Conservation (phyloP, 768 basidiomycete genomes). For the Mycena amicta region DNA sequence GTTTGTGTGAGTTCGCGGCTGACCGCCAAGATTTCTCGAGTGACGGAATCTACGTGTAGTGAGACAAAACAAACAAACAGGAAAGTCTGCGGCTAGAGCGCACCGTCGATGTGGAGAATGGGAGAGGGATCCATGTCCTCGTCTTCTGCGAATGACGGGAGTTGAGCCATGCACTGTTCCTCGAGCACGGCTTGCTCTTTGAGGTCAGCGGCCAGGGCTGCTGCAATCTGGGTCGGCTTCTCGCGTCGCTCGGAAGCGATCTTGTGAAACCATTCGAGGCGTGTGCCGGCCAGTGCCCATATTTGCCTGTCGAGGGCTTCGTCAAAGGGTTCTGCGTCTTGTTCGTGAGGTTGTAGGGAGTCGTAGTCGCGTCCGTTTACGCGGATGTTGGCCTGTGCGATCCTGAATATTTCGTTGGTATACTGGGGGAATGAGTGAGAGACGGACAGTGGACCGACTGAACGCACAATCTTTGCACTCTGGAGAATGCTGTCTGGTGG, state of each 20-base stretch:
- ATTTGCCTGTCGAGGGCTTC: constrained; percentile 83
- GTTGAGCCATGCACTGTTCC: constrained; percentile 26
- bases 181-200: constrained; percentile 36
- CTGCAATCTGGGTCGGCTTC: constrained; percentile 56
- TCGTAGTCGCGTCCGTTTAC: constrained; percentile 81
- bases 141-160: constrained; percentile 4
- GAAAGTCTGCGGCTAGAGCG: constrained; percentile 10
- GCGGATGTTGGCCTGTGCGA: constrained; percentile 71
- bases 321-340: constrained; percentile 80
- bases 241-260: constrained; percentile 69
- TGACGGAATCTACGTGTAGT: constrained; percentile 2
- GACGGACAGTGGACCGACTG: constrained; percentile 17
- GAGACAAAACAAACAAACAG: background rate
- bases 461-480: constrained; percentile 2
- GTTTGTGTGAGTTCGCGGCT: constrained; percentile 36
- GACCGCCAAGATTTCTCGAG: constrained; percentile 10
- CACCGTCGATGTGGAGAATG: constrained; percentile 24
- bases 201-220: constrained; percentile 32
- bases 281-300: constrained; percentile 77
- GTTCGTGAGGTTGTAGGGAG: constrained; percentile 56
- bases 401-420: constrained; percentile 61
- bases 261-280: constrained; percentile 73
- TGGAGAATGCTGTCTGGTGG: background rate
- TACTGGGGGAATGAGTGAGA: constrained; percentile 41
- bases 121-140: background rate